Percentiles rank a stretch among this genome's conserved stretches.
Evolutionary conservation across 768 basidiomycete genomes (phyloP).

Genomic region (Russula sp.): DNA sequence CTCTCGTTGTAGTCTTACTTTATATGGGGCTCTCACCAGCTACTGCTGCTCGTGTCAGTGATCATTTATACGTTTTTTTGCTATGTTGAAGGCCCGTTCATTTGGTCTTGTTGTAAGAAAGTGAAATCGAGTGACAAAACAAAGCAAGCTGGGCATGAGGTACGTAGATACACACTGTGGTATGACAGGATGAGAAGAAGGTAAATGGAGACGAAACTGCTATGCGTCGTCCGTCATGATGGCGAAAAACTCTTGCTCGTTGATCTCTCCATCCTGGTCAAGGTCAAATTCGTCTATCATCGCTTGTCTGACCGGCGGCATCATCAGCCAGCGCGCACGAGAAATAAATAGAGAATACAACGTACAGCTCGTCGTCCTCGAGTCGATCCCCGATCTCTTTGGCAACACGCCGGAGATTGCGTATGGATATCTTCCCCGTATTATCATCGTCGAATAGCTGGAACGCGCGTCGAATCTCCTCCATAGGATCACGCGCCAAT

Average conservation of each 20-base stretch:
- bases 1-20: constrained; percentile 27
- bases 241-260: constrained; percentile 91
- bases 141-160: constrained; percentile 1
- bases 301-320: constrained; percentile 68
- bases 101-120: neutral
- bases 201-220: neutral
- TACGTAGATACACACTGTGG: constrained; percentile 2
- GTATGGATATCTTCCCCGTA: constrained; percentile 89
- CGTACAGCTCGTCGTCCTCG: constrained; percentile 95
- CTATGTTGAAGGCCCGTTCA: neutral
- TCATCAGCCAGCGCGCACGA: neutral
- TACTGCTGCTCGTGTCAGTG: neutral
- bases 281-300: constrained; percentile 99
- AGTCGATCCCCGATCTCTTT: constrained; percentile 95
- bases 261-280: constrained; percentile 97
- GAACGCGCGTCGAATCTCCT: constrained; percentile 94
- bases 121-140: neutral
- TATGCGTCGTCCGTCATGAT: constrained; percentile 95
- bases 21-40: constrained; percentile 15
- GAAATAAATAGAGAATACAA: constrained; percentile 32
- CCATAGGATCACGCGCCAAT: constrained; percentile 90
- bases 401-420: constrained; percentile 89
- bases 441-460: constrained; percentile 95
- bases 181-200: neutral
- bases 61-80: constrained; percentile 22